Base-by-base conservation (phyloP, 306 rosid species). In the Parietaria judaica region DNA sequence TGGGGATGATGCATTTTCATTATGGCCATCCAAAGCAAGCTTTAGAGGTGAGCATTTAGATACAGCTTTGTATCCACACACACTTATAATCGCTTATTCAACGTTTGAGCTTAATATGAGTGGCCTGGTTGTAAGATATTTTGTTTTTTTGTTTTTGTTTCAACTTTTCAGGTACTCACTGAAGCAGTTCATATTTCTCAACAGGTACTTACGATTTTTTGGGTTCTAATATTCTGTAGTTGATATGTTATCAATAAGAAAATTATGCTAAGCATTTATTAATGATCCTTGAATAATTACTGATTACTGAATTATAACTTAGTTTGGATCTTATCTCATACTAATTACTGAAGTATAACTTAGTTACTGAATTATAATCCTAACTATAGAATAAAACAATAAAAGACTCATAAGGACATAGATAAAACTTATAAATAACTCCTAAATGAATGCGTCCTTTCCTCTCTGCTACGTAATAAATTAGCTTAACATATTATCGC, bases 1-100 rank as follows among this genome's bases (percentile, higher is more conserved):
- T 86, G 72, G 96, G 98, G 72, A 84, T 88, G 95, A 91, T 91
- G 98, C 96, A 88, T 64, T 84, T 88, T 73, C 98, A 88, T 74
- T 88, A 78, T 76, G 96, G 98, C 48, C 96, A 91, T 70, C 96
- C 98, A 60, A 84, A 88, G 75, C 80, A 83, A 78, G 98, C 98
- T 70, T 76, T 91, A 75, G 92, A 88, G 92, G 98, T 88, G 66
- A 67, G 76, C 52, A 47, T 39, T 46, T 37, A 68, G 63, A 51
- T 57, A 58, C 43, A 61, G 3, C 14, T 72, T 23, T 72, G 55
- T 59, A 57, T 44, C 65, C 31, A 23, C 31, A 23, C 31, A 2
- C 31, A 23, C 63, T 14, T 39, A 16, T 45, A 38, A 65, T 38
- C 58, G 64, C 17, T 31, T 11, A 64, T 51, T 41, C 59, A 46